Conservation (phyloP, 805 yeast species). For the Yarrowia sp. region DNA sequence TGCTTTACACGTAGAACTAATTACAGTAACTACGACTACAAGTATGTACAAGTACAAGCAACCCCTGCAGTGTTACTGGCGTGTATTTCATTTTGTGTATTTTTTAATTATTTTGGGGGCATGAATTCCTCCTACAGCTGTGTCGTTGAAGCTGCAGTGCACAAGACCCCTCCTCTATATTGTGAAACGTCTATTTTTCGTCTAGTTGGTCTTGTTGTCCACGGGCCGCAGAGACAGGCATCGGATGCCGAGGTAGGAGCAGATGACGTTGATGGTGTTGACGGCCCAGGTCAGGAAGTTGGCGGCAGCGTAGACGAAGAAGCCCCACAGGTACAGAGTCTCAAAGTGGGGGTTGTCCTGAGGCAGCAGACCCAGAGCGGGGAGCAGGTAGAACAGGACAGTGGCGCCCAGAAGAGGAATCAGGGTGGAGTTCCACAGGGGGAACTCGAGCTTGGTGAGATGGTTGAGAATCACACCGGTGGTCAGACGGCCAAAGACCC, state of each 20-base stretch:
- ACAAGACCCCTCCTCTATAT: neutral
- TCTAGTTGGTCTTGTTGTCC: conserved; percentile 35
- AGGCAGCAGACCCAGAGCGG: conserved; percentile 44
- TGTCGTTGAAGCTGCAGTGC: too few relatives aligned
- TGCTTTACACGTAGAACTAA: too few relatives aligned
- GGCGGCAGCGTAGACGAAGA: conserved; percentile 64
- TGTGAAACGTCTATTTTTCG: conserved; percentile 2
- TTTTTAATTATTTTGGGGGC: too few relatives aligned
- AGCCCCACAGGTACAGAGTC: conserved; percentile 50
- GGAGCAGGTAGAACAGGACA: conserved; percentile 49
- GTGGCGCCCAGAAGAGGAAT: conserved; percentile 43
- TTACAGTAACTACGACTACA: too few relatives aligned
- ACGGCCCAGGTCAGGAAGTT: conserved; percentile 65
- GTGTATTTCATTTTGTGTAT: too few relatives aligned
- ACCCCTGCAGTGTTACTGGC: too few relatives aligned
- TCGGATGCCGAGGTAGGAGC: conserved; percentile 79
- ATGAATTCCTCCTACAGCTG: too few relatives aligned
- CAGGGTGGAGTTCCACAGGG: conserved; percentile 67
- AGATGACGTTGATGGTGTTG: conserved; percentile 74
- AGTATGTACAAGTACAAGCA: too few relatives aligned
- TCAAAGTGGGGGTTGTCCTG: conserved; percentile 35
- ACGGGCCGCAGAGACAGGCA: conserved; percentile 62
- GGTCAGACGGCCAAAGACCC: conserved; percentile 78
- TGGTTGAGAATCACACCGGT: conserved; percentile 69
- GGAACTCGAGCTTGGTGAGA: conserved; percentile 79